These are phyloP conservation scores for Cystofilobasidium macerans DNA, from an alignment of 768 basidiomycete genomes.

Conservation along the genomic window DNA sequence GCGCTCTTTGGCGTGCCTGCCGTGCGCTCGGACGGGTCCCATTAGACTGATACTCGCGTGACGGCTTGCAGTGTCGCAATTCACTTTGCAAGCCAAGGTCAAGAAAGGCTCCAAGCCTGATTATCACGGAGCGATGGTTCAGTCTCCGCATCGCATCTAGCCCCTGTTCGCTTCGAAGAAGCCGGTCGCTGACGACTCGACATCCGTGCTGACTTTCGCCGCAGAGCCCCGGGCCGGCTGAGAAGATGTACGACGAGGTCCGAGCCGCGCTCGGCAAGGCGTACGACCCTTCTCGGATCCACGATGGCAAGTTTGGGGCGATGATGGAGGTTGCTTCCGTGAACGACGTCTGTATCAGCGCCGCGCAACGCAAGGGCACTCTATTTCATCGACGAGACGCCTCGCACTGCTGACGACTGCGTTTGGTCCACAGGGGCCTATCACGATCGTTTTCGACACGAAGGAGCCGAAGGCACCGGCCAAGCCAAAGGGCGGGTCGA, in stretches of 20 bases:
- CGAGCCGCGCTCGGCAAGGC: constrained; percentile 53
- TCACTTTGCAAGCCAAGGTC: constrained; percentile 78
- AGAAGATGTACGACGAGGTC: constrained; percentile 60
- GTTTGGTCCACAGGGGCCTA: constrained; percentile 5
- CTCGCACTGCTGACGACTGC: neutral
- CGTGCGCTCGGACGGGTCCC: constrained; percentile 18
- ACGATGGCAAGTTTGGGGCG: constrained; percentile 92
- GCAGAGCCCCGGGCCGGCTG: constrained; percentile 28
- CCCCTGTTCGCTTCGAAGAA: no score
- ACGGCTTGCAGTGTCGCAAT: constrained; percentile 73
- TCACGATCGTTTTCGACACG: constrained; percentile 19
- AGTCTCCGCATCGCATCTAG: no score
- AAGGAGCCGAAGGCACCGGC: neutral
- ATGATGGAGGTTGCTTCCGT: constrained; percentile 86
- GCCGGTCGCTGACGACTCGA: no score
- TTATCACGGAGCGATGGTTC: constrained; percentile 85
- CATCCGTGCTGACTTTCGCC: no score
- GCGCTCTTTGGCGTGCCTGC: constrained; percentile 22
- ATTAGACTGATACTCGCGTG: no score
- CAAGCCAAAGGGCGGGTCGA: neutral
- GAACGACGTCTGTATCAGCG: constrained; percentile 65
- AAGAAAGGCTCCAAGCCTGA: constrained; percentile 81
- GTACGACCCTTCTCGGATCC: constrained; percentile 65
- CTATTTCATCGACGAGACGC: no score
- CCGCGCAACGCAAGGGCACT: no score